Conservation (phyloP, 2,329 filamentous ascomycete species). For the Aspergillus sp. region DNA sequence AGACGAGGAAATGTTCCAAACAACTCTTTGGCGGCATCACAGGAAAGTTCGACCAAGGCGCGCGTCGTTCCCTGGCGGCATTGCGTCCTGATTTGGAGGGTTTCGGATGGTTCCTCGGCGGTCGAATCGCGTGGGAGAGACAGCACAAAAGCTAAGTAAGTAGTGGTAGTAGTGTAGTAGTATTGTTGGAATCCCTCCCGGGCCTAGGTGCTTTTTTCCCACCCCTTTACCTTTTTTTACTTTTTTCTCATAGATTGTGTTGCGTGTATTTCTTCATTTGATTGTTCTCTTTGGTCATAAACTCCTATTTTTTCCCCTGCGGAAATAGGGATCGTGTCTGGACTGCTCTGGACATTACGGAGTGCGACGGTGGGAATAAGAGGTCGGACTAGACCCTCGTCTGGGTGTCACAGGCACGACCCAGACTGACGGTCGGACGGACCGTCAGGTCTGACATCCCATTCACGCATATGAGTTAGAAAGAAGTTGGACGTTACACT, state of each 20-base stretch:
- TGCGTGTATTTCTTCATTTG: not conserved
- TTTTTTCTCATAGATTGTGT: not conserved
- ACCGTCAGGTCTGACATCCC: not conserved
- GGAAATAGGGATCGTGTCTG: not conserved
- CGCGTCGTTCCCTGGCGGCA: conserved; percentile 6
- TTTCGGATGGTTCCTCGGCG: conserved; percentile 14
- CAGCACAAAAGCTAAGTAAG: not conserved
- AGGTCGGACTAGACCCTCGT: conserved; percentile 1
- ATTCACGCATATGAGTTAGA: not conserved
- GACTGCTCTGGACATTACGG: not conserved
- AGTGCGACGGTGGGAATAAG: conserved; percentile 7
- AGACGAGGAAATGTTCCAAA: not conserved
- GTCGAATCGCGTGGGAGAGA: not conserved
- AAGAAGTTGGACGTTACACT: not conserved
- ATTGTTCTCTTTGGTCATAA: too few relatives aligned
- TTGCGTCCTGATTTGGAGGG: conserved; percentile 17
- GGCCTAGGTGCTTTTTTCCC: not conserved
- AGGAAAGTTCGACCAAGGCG: conserved; percentile 17
- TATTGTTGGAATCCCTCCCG: not conserved
- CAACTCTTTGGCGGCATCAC: not conserved
- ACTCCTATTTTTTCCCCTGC: not conserved
- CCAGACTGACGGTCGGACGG: conserved; percentile 1
- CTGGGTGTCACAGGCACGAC: not conserved
- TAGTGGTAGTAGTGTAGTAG: not conserved
- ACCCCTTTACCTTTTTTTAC: not conserved